Percentiles rank a stretch among this genome's conserved stretches.
These are phyloP conservation scores for Rhizopus delemar DNA, from an alignment of 371 early-diverging fungal genomes.

Conservation along the genomic window DNA sequence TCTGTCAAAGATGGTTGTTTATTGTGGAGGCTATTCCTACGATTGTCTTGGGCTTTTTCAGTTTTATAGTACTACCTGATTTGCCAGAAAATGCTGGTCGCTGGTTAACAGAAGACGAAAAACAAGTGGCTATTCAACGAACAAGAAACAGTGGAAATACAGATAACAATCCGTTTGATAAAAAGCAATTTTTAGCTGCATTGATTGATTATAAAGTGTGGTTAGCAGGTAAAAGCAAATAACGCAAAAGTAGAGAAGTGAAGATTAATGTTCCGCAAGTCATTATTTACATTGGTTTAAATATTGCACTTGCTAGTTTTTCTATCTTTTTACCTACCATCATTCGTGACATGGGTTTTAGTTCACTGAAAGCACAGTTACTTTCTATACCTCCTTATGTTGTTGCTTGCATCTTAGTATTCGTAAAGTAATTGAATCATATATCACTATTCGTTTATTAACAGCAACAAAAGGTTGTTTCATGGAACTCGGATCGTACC, in stretches of 20 bases:
- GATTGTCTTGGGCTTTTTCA: conserved; percentile 49
- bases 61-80: conserved; percentile 38
- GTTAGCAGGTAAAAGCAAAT: conserved; percentile 34
- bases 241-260: background rate
- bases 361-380: conserved; percentile 36
- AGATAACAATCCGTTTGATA: conserved; percentile 34
- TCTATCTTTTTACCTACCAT: conserved; percentile 46
- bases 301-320: conserved; percentile 40
- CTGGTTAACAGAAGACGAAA: conserved; percentile 45
- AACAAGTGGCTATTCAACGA: conserved; percentile 36
- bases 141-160: conserved; percentile 30
- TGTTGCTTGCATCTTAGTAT: conserved; percentile 33
- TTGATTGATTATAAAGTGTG: conserved; percentile 40
- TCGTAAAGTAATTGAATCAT: conserved; percentile 24
- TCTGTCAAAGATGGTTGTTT: conserved; percentile 44
- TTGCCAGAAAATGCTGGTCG: conserved; percentile 35
- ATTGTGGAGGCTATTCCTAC: conserved; percentile 65
- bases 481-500: conserved; percentile 42
- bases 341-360: conserved; percentile 41
- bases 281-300: conserved; percentile 45
- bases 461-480: conserved; percentile 24
- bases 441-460: background rate
- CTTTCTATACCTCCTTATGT: conserved; percentile 45
- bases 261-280: conserved; percentile 18
- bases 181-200: conserved; percentile 39